phyloP scores from a whole-genome alignment of 2,329 filamentous ascomycete genomes.

The Arachnomyces sp. region DNA sequence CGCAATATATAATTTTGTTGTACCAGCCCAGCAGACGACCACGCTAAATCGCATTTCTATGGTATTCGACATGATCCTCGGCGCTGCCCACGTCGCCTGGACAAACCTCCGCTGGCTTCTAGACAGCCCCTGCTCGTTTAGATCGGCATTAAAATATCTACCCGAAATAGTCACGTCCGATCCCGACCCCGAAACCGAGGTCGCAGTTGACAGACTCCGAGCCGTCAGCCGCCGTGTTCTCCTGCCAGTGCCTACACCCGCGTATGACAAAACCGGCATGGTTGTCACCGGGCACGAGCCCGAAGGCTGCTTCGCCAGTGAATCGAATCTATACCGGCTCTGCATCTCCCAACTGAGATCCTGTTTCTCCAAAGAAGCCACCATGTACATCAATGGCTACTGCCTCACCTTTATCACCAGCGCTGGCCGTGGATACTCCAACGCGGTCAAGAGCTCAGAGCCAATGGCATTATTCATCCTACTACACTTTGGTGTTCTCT shows the following conservation, averaged over 20 bases:
- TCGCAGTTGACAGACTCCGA: slow-evolving; percentile 10
- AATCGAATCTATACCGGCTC: slow-evolving; percentile 10
- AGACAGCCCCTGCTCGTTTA: slow-evolving; percentile 1
- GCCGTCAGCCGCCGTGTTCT: slow-evolving; percentile 5
- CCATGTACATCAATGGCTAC: slow-evolving; percentile 24
- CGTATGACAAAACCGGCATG: too few relatives aligned
- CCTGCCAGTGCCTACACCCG: slow-evolving; percentile 3
- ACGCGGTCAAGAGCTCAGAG: slow-evolving; percentile 18
- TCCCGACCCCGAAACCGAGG: not conserved
- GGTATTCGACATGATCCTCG: slow-evolving; percentile 19
- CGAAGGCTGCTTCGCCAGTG: not conserved
- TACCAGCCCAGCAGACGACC: slow-evolving; percentile 15
- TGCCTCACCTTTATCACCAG: slow-evolving; percentile 23
- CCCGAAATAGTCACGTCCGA: not conserved
- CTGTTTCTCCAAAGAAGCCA: slow-evolving; percentile 30
- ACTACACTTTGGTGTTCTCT: slow-evolving; percentile 11
- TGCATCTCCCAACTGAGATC: slow-evolving; percentile 21
- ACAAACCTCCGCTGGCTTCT: slow-evolving; percentile 2
- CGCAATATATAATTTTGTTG: slow-evolving; percentile 21
- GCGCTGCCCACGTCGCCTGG: slow-evolving; percentile 1
- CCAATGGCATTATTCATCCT: slow-evolving; percentile 11
- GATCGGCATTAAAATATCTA: not conserved
- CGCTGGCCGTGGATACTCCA: slow-evolving; percentile 23
- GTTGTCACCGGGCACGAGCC: too few relatives aligned
- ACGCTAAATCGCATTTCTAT: slow-evolving; percentile 16